Percentiles rank a stretch among this genome's conserved stretches.
These are phyloP conservation scores for Debaryomyces udenii DNA, from an alignment of 1,139 yeast species.

Conservation along the genomic window DNA sequence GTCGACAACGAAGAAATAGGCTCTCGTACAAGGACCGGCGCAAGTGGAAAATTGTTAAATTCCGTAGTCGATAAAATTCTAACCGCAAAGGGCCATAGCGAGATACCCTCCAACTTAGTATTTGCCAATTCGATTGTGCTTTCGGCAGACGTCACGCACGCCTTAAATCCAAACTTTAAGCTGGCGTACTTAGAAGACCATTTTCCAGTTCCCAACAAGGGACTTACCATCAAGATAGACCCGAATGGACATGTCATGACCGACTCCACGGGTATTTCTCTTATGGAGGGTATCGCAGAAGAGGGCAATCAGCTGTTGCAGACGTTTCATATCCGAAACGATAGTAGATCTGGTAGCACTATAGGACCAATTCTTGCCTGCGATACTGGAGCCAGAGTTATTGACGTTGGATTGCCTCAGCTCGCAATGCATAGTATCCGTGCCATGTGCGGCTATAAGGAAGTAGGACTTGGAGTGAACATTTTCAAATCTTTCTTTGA, in stretches of 20 bases:
- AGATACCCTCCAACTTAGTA: constrained; percentile 2
- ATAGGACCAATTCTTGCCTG: constrained; percentile 47
- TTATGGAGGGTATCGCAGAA: constrained; percentile 36
- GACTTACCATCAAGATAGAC: constrained; percentile 43
- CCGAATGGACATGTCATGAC: constrained; percentile 48
- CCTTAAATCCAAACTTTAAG: constrained; percentile 47
- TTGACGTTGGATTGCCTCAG: constrained; percentile 51
- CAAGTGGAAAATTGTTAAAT: constrained; percentile 35
- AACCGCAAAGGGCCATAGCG: constrained; percentile 6
- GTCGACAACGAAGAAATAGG: constrained; percentile 52
- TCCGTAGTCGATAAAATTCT: constrained; percentile 19
- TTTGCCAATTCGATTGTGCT: constrained; percentile 40
- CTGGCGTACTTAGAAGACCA: constrained; percentile 41
- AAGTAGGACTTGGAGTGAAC: constrained; percentile 45
- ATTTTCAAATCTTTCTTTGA: constrained; percentile 41
- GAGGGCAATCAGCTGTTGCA: constrained; percentile 35
- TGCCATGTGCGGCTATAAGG: constrained; percentile 46
- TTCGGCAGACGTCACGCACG: constrained; percentile 52
- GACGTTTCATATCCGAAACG: constrained; percentile 48
- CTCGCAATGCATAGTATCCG: constrained; percentile 51
- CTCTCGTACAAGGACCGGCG: constrained; percentile 46
- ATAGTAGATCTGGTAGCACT: constrained; percentile 48
- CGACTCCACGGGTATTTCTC: constrained; percentile 41
- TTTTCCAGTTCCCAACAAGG: constrained; percentile 46
- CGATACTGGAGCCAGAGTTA: constrained; percentile 45